Percentiles rank a stretch among this genome's conserved stretches.
Conservation (phyloP, 2,329 filamentous ascomycete genomes). For the Laburnicola sp. region DNA sequence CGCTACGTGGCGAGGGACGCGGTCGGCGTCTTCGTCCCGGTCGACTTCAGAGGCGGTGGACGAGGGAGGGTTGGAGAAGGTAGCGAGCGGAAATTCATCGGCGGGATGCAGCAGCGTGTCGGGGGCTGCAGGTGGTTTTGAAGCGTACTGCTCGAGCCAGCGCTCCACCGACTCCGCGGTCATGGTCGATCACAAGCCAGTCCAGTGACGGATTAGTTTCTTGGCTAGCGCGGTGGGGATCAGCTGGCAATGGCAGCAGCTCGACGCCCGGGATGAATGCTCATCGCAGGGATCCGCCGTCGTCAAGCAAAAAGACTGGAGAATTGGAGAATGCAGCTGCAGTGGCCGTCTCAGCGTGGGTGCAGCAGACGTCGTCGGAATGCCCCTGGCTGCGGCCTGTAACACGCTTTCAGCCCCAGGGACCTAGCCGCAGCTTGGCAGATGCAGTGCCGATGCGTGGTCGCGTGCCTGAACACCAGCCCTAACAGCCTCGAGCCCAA, state of each 20-base stretch:
- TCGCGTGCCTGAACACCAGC: slow-evolving; percentile 8
- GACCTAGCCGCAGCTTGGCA: slow-evolving; percentile 1
- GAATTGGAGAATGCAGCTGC: background rate
- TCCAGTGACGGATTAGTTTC: slow-evolving; percentile 21
- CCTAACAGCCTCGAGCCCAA: too few relatives aligned
- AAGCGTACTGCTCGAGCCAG: slow-evolving; percentile 38
- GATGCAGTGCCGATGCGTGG: slow-evolving; percentile 5
- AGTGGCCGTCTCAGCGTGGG: background rate
- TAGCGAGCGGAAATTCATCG: slow-evolving; percentile 43
- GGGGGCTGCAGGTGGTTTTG: slow-evolving; percentile 25
- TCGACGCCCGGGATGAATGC: background rate
- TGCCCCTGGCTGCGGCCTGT: slow-evolving; percentile 4
- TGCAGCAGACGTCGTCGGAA: background rate
- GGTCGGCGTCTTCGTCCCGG: slow-evolving; percentile 24
- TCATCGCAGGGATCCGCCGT: background rate
- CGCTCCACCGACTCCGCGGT: slow-evolving; percentile 30
- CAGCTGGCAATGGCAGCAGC: background rate
- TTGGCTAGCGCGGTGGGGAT: slow-evolving; percentile 9
- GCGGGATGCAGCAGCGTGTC: slow-evolving; percentile 39
- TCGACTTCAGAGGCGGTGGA: slow-evolving; percentile 30
- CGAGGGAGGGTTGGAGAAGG: slow-evolving; percentile 40
- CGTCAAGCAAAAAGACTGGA: background rate
- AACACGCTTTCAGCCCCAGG: slow-evolving; percentile 1
- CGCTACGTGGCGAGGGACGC: slow-evolving; percentile 26
- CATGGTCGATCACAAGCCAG: slow-evolving; percentile 22